Conservation (phyloP, 176 grass and related monocot species). For the Avena insularis region DNA sequence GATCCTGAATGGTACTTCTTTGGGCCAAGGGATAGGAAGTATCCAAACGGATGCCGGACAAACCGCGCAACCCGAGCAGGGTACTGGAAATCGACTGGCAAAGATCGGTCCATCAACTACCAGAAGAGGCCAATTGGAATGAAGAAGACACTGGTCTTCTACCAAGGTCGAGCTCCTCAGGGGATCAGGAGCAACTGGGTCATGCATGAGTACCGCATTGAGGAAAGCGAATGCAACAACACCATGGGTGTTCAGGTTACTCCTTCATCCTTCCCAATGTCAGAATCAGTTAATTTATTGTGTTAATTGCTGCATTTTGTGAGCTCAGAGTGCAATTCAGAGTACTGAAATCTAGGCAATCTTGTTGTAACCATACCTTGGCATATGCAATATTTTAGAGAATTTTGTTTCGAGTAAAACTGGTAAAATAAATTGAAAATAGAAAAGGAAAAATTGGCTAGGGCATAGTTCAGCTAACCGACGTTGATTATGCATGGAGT, state of each 20-base stretch:
- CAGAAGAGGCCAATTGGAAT: slow-evolving; percentile 92
- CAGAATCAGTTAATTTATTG: slow-evolving; percentile 23
- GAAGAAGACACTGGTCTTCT: slow-evolving; percentile 99
- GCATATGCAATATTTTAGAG: slow-evolving; percentile 5
- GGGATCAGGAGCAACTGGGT: slow-evolving; percentile 87
- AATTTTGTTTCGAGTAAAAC: background rate
- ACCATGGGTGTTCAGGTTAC: slow-evolving; percentile 90
- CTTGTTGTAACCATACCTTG: slow-evolving; percentile 18
- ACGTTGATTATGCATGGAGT: slow-evolving; percentile 90
- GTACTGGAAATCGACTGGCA: slow-evolving; percentile 98
- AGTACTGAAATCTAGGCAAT: background rate
- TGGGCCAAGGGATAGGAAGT: slow-evolving; percentile 86
- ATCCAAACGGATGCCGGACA: slow-evolving; percentile 90
- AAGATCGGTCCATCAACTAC: slow-evolving; percentile 73
- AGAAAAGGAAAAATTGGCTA: slow-evolving; percentile 36
- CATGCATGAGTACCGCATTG: slow-evolving; percentile 98
- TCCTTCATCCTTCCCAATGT: slow-evolving; percentile 31
- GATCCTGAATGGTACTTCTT: slow-evolving; percentile 99
- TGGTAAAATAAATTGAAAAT: background rate
- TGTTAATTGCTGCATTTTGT: slow-evolving; percentile 26
- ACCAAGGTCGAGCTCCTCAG: slow-evolving; percentile 89
- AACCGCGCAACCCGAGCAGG: slow-evolving; percentile 84
- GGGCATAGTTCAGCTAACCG: slow-evolving; percentile 43
- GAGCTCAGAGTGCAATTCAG: slow-evolving; percentile 26
- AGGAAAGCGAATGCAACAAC: slow-evolving; percentile 91